Conservation (phyloP, 139 green algal species). For the Marvania coccoides region DNA sequence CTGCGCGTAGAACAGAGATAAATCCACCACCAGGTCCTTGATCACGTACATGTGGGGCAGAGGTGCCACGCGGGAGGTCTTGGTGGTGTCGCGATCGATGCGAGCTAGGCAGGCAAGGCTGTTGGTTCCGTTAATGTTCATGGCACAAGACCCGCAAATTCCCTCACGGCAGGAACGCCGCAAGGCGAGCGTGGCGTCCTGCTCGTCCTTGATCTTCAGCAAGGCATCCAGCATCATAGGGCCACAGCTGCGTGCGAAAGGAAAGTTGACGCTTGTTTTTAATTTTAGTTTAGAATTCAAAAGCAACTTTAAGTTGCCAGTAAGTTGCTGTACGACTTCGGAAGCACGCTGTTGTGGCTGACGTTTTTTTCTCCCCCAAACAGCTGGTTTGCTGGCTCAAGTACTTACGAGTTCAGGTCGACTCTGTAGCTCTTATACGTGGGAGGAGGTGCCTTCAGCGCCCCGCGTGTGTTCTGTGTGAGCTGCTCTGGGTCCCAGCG, state of each 20-base stretch:
- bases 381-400: background rate
- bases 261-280: background rate
- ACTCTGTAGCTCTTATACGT: conserved; percentile 87
- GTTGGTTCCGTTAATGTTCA: conserved; percentile 99
- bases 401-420: conserved; percentile 72
- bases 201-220: conserved; percentile 98
- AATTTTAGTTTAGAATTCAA: no score
- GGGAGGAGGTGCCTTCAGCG: conserved; percentile 63
- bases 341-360: no score
- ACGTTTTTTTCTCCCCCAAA: no score
- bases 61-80: conserved; percentile 76
- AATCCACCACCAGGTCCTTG: conserved; percentile 97
- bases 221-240: conserved; percentile 99
- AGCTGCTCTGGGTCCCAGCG: conserved; percentile 89
- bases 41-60: conserved; percentile 99
- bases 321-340: no score
- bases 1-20: conserved; percentile 95
- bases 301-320: no score
- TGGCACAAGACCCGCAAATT: conserved; percentile 97
- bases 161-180: conserved; percentile 93
- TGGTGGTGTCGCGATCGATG: conserved; percentile 42
- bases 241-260: conserved; percentile 58
- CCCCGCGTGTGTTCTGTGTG: no score
- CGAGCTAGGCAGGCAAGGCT: conserved; percentile 92
- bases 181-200: conserved; percentile 84